Evolutionary conservation across 345 rosid species (phyloP), one percentile per base, ranked within the genome.

Genomic region (Populus nigra): DNA sequence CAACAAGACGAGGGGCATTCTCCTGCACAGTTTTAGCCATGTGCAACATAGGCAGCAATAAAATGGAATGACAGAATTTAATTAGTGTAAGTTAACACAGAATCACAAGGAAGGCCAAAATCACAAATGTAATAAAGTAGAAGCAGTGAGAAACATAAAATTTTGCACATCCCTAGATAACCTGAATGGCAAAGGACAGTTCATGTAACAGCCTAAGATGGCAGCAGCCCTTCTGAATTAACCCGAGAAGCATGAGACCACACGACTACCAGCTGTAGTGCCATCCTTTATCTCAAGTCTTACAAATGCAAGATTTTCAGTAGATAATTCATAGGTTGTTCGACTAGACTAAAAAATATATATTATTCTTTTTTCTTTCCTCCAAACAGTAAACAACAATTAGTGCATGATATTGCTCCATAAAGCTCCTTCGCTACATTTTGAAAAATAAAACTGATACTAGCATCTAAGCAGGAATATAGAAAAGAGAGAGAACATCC

Each of bases 401-500:
- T 68, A 38, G 33, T 7, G 8, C 50, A n/a, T 39, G 18, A 22
- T 23, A 4, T 50, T 29, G 27, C 15, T 57, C 25, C 63, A 59
- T 59, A 3, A 59, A 59, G 29, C 63, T 59, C 29, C 63, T 59
- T 59, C 63, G 11, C 29, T n/a, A 10, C 16, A 59, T 29, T 53
- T 23, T 72, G 35, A 10, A 72, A 72, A 72, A 72, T 12, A 53
- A 72, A 9, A 36, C 35, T 18, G 10, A 15, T 31, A 7, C 20
- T 8, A 9, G 25, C 17, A 57, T 61, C 68, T 33, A 73, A 29
- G 35, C 59, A 33, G 68, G 9, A 38, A 33, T 7, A 73, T 17
- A 31, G 33, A 76, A 68, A 15, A 15, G 81, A 36, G 22, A 78
- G 11, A 43, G 62, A 49, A 80, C 62, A 63, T 55, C 39, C 18